A percentile compares a stretch with the other conserved stretches of the same genome.
phyloP scores from a whole-genome alignment of 2,329 filamentous ascomycete species.

The Hypoxylon sp. region DNA sequence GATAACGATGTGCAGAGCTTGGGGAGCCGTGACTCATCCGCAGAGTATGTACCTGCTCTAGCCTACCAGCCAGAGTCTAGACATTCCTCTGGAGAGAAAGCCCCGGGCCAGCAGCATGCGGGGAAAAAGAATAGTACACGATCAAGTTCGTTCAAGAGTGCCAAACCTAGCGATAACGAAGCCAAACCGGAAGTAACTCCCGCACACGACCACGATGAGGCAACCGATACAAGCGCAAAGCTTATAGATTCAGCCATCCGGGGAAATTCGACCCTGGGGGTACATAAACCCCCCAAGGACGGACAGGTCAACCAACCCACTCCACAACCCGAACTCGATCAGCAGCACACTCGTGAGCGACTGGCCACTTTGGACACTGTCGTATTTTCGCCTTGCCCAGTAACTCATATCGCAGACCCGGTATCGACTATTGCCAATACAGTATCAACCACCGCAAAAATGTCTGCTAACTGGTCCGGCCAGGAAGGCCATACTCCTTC shows the following conservation, averaged over 20 bases:
- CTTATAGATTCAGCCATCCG: not conserved
- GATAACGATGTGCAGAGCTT: not conserved
- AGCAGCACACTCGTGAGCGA: not conserved
- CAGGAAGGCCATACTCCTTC: no score
- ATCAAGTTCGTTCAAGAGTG: not conserved
- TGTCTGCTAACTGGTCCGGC: no score
- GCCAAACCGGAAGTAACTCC: not conserved
- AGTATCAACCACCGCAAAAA: no score
- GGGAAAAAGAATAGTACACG: not conserved
- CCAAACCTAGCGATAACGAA: no score
- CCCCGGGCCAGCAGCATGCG: not conserved
- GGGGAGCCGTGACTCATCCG: not conserved
- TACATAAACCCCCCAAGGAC: no score
- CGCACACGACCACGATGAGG: not conserved
- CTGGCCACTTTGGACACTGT: not conserved
- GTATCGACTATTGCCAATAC: not conserved
- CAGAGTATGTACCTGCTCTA: not conserved
- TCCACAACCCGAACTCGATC: not conserved
- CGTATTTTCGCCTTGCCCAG: not conserved
- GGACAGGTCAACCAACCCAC: not conserved
- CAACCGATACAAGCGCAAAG: not conserved
- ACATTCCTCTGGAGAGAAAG: not conserved
- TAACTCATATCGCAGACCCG: not conserved
- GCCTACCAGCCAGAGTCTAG: not conserved
- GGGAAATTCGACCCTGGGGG: no score